phyloP scores from a whole-genome alignment of 1,284 basidiomycete species.

The Sanghuangporus baumii region DNA sequence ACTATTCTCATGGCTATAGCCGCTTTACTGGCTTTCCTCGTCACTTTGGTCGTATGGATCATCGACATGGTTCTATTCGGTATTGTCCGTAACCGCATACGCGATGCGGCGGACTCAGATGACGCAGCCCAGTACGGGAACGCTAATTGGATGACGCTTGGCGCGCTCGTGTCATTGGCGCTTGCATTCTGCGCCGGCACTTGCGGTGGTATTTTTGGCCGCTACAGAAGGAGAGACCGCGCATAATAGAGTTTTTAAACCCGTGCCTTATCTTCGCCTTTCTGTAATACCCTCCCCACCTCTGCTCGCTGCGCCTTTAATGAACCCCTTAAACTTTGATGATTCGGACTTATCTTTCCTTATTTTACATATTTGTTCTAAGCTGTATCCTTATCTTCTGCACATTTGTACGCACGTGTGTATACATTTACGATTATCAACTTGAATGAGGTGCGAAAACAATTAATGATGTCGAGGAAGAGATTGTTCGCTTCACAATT shows the following conservation, averaged over 20 bases:
- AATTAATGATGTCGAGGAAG: no score
- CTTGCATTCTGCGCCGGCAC: slow-evolving; percentile 60
- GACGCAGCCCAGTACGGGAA: slow-evolving; percentile 57
- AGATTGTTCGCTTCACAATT: no score
- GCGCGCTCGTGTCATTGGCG: slow-evolving; percentile 59
- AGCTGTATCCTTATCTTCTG: no score
- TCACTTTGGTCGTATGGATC: slow-evolving; percentile 63
- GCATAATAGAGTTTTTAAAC: not conserved
- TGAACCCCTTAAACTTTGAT: no score
- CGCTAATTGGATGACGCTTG: slow-evolving; percentile 74
- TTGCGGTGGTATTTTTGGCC: slow-evolving; percentile 59
- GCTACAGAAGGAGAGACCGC: slow-evolving; percentile 40
- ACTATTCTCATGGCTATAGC: slow-evolving; percentile 73
- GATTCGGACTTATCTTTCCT: no score
- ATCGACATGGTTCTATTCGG: slow-evolving; percentile 80
- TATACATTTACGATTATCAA: no score
- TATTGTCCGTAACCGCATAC: slow-evolving; percentile 55
- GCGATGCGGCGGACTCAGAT: slow-evolving; percentile 38
- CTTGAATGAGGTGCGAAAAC: no score
- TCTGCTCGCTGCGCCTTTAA: no score
- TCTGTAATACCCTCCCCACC: no score
- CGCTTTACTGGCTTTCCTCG: slow-evolving; percentile 55
- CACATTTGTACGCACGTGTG: no score
- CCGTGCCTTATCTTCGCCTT: no score
- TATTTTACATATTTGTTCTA: no score